A percentile compares a stretch with the other conserved stretches of the same genome.
phyloP scores from a whole-genome alignment of 2,329 filamentous ascomycete genomes.

The Aspergillus pseudoterreus region DNA sequence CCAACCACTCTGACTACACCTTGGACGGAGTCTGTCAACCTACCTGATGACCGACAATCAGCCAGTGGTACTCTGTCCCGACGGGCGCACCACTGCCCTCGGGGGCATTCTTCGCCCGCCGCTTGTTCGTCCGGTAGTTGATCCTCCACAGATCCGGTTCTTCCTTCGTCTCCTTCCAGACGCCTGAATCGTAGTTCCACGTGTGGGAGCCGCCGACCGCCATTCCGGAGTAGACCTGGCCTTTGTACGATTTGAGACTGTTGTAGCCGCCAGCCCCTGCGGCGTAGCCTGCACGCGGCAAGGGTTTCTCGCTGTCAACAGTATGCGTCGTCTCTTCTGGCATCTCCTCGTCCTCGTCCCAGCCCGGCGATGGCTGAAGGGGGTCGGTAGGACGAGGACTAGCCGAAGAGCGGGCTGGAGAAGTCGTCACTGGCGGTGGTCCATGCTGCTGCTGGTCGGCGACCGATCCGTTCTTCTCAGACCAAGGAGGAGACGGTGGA shows the following conservation, averaged over 20 bases:
- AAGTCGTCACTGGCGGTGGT: neutral
- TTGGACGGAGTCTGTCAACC: too few relatives aligned
- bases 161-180: slow-evolving; percentile 34
- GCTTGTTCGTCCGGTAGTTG: slow-evolving; percentile 30
- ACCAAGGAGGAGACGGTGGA: slow-evolving; percentile 7
- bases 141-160: slow-evolving; percentile 35
- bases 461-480: slow-evolving; percentile 7
- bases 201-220: slow-evolving; percentile 35
- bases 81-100: slow-evolving; percentile 32
- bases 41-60: slow-evolving; percentile 34
- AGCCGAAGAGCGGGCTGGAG: neutral
- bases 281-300: neutral
- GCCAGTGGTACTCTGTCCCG: slow-evolving; percentile 35
- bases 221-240: slow-evolving; percentile 35
- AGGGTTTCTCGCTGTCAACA: neutral
- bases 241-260: slow-evolving; percentile 30
- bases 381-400: neutral
- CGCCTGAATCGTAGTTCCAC: slow-evolving; percentile 35
- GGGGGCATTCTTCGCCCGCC: slow-evolving; percentile 28
- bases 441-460: neutral
- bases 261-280: slow-evolving; percentile 24
- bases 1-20: too few relatives aligned
- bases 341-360: slow-evolving; percentile 22
- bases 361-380: neutral
- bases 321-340: slow-evolving; percentile 13